Evolutionary conservation across 495 filamentous ascomycete species (phyloP), one percentile per base, ranked within the genome.

Genomic region (Penicillium ochrochloron): DNA sequence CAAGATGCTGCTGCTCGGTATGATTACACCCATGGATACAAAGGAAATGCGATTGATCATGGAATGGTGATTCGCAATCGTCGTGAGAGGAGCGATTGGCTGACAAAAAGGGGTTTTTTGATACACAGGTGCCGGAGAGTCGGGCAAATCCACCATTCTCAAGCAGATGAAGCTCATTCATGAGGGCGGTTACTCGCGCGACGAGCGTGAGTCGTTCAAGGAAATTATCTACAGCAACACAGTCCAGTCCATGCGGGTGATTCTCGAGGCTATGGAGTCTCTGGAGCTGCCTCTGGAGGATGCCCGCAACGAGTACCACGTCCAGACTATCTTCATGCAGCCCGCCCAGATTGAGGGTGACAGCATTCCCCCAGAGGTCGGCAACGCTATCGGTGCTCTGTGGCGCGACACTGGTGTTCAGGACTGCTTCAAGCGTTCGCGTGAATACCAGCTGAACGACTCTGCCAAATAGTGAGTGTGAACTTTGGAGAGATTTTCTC

Each of bases 181-280:
- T 70, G 83, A 85, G 73, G 83, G 83, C 33, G 82, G 83, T 44
- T 85, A 85, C 70, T 84, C 83, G 55, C 81, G 80, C 64, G 83
- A 85, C 66, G 83, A 85, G 67, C 78, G 82, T 54, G 83, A 85
- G 73, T 85, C 83, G 3, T 85, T 85, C 89, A 95, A 96, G 76
- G 93, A 96, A 79, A 96, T 97, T 78, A 97, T 97, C 81, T 97
- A 97, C 86, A 96, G 92, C 85, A 97, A 97, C 80, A 96, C 92
- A 23, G 92, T 95, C 31, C 94, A 94, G 83, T 97, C 92, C 48
- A 96, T 92, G 93, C 93, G 91, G 70, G 94, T 96, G 74, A 97
- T 97, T 62, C 85, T 96, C 66, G 94, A 97, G 80, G 93, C 93
- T 5, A 97, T 97, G 93, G 93, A 97, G 77, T 95, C 92, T 25